phyloP scores from a whole-genome alignment of 441 rosid genomes.

The Bocquillonia castaneifolia region DNA sequence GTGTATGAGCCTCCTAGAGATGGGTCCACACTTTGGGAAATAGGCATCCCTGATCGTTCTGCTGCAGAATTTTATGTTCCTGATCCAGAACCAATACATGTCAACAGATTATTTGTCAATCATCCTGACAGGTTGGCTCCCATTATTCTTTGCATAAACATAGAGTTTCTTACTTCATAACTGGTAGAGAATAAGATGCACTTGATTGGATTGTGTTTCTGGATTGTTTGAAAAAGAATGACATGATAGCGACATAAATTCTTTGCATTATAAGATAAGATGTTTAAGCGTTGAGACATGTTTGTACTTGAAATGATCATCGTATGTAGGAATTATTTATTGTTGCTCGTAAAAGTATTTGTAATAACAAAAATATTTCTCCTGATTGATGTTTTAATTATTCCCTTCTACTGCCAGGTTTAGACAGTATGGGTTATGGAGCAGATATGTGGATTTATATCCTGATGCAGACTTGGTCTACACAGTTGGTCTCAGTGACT shows the following conservation, averaged over 20 bases:
- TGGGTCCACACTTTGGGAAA: constrained; percentile 93
- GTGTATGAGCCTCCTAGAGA: constrained; percentile 75
- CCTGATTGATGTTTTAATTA: background rate
- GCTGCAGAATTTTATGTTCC: constrained; percentile 85
- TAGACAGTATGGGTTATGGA: constrained; percentile 70
- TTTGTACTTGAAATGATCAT: background rate
- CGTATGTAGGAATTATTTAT: background rate
- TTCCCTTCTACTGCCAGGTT: constrained; percentile 37
- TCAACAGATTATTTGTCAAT: constrained; percentile 57
- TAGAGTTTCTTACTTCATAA: background rate
- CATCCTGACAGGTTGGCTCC: constrained; percentile 72
- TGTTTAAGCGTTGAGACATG: background rate
- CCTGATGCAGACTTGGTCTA: constrained; percentile 56
- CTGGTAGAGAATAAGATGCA: background rate
- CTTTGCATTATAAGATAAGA: background rate
- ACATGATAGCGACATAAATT: background rate
- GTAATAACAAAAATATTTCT: background rate
- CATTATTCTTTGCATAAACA: background rate
- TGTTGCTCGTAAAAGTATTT: constrained; percentile 10
- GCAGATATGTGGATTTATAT: constrained; percentile 44
- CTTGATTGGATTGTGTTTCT: background rate
- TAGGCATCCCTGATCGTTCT: constrained; percentile 78
- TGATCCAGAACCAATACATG: constrained; percentile 57
- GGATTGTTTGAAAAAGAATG: background rate
- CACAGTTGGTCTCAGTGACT: constrained; percentile 48